Evolutionary conservation across 441 rosid genomes (phyloP).

Genomic region (Erysimum cheiri): DNA sequence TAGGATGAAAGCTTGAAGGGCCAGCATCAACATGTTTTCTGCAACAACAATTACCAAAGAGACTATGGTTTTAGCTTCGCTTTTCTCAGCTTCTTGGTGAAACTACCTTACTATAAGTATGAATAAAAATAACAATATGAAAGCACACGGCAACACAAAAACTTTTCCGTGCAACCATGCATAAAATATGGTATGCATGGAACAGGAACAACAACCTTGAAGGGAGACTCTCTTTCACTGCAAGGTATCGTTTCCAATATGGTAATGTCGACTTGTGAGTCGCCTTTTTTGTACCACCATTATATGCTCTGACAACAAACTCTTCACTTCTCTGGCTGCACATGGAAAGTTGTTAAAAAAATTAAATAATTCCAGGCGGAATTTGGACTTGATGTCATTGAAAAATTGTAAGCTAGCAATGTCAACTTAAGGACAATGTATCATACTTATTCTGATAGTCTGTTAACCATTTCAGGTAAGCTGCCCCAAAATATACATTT

Average conservation of each 20-base stretch:
- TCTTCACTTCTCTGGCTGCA: slow-evolving; percentile 90
- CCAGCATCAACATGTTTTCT: slow-evolving; percentile 65
- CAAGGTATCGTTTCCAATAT: slow-evolving; percentile 81
- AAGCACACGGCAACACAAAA: slow-evolving; percentile 10
- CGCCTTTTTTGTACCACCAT: slow-evolving; percentile 82
- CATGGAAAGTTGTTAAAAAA: slow-evolving; percentile 25
- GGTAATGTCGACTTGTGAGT: slow-evolving; percentile 84
- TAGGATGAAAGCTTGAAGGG: slow-evolving; percentile 47
- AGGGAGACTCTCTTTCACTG: slow-evolving; percentile 83
- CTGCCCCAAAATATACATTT: slow-evolving; percentile 87
- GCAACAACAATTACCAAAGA: slow-evolving; percentile 38
- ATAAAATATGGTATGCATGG: background rate
- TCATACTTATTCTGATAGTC: slow-evolving; percentile 73
- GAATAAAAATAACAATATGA: background rate
- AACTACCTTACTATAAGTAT: slow-evolving; percentile 1
- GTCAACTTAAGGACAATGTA: slow-evolving; percentile 8
- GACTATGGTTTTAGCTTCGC: slow-evolving; percentile 11
- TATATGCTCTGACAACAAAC: slow-evolving; percentile 82
- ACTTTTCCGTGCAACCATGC: slow-evolving; percentile 14
- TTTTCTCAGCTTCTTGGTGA: slow-evolving; percentile 19
- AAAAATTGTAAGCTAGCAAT: slow-evolving; percentile 9
- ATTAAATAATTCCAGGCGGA: background rate
- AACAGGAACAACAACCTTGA: slow-evolving; percentile 56
- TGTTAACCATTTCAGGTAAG: slow-evolving; percentile 85
- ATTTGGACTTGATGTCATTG: background rate